Evolutionary conservation across 2,329 filamentous ascomycete species (phyloP).

Genomic region (Apiospora aurea): DNA sequence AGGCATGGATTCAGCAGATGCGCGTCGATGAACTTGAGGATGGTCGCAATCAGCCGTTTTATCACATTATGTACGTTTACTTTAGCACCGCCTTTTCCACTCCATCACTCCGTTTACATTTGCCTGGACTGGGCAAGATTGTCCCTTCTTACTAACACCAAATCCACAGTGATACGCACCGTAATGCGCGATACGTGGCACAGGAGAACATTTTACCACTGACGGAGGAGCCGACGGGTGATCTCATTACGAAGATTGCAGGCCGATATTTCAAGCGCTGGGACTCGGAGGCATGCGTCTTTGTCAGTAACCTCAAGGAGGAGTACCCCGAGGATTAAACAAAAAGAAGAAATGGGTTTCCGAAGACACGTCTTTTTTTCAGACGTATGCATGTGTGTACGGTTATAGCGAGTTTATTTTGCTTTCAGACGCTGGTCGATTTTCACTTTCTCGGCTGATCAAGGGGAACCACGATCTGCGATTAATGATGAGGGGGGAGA

Average conservation of each 20-base stretch:
- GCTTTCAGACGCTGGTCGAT: neutral
- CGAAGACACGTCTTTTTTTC: neutral
- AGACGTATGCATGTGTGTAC: neutral
- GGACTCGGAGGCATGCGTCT: conserved; percentile 55
- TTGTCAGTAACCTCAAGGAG: conserved; percentile 70
- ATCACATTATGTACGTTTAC: conserved; percentile 61
- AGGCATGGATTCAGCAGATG: conserved; percentile 69
- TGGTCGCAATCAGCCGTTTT: conserved; percentile 70
- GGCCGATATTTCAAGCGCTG: conserved; percentile 72
- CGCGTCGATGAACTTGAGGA: conserved; percentile 62
- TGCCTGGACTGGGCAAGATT: neutral
- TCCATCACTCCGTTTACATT: too few relatives aligned
- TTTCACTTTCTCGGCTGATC: neutral
- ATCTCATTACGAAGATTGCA: conserved; percentile 42
- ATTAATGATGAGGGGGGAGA: too few relatives aligned
- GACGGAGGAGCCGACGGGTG: neutral
- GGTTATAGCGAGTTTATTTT: neutral
- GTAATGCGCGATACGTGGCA: conserved; percentile 67
- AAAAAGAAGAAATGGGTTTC: accelerated
- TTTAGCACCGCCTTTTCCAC: neutral
- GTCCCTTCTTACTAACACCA: neutral
- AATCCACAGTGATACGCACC: conserved; percentile 59
- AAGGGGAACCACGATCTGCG: too few relatives aligned
- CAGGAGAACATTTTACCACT: conserved; percentile 65
- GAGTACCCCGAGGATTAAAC: conserved; percentile 71